These are phyloP conservation scores for Hyphodiscus hymeniophilus DNA, from an alignment of 495 filamentous ascomycete genomes.

Conservation along the genomic window DNA sequence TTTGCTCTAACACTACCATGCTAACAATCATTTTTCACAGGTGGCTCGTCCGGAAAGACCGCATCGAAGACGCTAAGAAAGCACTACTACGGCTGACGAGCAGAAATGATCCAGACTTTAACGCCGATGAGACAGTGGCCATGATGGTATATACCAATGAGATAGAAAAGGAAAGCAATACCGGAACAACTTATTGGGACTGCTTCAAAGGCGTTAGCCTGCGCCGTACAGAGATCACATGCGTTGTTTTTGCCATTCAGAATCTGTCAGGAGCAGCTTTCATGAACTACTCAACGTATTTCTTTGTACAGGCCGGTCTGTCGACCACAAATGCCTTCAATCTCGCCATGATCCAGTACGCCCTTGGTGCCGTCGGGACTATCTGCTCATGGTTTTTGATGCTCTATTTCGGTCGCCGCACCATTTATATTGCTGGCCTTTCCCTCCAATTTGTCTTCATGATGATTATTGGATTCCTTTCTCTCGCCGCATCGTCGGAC, in stretches of 20 bases:
- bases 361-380: background rate
- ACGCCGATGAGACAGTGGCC: slow-evolving; percentile 36
- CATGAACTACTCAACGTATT: slow-evolving; percentile 51
- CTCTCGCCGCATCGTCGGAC: background rate
- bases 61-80: slow-evolving; percentile 36
- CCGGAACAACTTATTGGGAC: slow-evolving; percentile 30
- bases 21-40: too few species aligned
- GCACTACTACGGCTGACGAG: slow-evolving; percentile 37
- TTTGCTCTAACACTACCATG: too few species aligned
- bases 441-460: slow-evolving; percentile 27
- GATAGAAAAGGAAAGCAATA: slow-evolving; percentile 47
- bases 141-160: slow-evolving; percentile 55
- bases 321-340: slow-evolving; percentile 19
- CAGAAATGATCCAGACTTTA: slow-evolving; percentile 12
- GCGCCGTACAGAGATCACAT: slow-evolving; percentile 61
- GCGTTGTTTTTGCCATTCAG: slow-evolving; percentile 62
- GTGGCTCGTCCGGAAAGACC: slow-evolving; percentile 46
- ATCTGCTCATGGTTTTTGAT: slow-evolving; percentile 27
- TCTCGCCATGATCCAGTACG: background rate
- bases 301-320: slow-evolving; percentile 61
- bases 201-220: background rate
- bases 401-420: slow-evolving; percentile 43
- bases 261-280: slow-evolving; percentile 62
- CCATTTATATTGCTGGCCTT: slow-evolving; percentile 43
- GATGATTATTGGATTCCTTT: slow-evolving; percentile 24